Evolutionary conservation across 169 alveolate species (phyloP), one percentile per base, ranked within the genome.

Genomic region (Theileria orientalis): DNA sequence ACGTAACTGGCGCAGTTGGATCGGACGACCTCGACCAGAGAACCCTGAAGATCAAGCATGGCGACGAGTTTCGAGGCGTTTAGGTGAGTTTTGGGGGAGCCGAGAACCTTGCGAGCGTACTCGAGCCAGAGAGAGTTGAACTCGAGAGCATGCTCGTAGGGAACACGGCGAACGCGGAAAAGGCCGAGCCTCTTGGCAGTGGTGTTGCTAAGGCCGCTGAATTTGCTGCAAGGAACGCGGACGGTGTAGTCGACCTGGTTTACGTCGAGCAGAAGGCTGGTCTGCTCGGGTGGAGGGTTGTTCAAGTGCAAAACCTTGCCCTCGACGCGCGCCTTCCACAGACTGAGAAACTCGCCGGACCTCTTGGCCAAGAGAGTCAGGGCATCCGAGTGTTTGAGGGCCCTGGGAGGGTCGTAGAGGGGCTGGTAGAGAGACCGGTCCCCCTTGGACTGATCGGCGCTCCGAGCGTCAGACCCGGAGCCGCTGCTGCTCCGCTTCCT

Each of bases 21-120:
- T 0, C 33, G 29, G 1, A 59, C 57, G 5, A 82, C 70, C 37
- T 74, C 75, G 11, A 82, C 37, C 2, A 23, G 25, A 7, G 89
- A 83, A 5, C 89, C 89, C 40, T 82, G 84, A 5, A 82, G 69
- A 37, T 82, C 89, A 35, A 72, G 29, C 74, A 82, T 30, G 13
- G 84, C 83, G 41, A 82, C 67, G 13, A 57, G 9, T 27, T 73
- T 47, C 19, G 72, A 71, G 67, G 76, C 63, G 29, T 72, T 44
- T 42, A 8, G 69, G 19, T 71, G 82, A 7, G 66, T 30, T 3
- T 32, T 56, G 8, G 64, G 70, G 23, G 47, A 51, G 33, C 89
- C 73, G 16, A 82, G 77, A 27, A 67, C 56, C 33, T 74, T 83
- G 27, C 40, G 21, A 35, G 76, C 59, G 52, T 82, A 82, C 16